A percentile compares a stretch with the other conserved stretches of the same genome.
phyloP scores from a whole-genome alignment of 176 grass and related monocot species.

The Alloteropsis semialata region DNA sequence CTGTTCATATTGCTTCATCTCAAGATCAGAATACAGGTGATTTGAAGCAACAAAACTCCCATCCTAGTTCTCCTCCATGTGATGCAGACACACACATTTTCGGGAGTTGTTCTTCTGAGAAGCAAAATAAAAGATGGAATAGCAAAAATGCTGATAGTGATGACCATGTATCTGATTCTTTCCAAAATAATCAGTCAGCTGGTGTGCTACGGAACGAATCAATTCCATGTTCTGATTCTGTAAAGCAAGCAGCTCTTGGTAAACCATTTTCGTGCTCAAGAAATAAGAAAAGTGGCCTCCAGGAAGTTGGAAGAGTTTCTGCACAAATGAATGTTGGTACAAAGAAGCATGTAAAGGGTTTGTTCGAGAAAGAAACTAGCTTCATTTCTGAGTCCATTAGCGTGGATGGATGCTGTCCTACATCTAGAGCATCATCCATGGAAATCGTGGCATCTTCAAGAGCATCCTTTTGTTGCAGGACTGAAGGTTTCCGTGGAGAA shows the following conservation, averaged over 20 bases:
- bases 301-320: slow-evolving; percentile 37
- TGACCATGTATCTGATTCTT: slow-evolving; percentile 45
- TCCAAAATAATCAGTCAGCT: slow-evolving; percentile 19
- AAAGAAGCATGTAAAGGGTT: slow-evolving; percentile 52
- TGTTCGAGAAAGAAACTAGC: slow-evolving; percentile 68
- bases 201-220: slow-evolving; percentile 25
- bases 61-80: slow-evolving; percentile 21
- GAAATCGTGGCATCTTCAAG: slow-evolving; percentile 72
- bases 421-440: slow-evolving; percentile 37
- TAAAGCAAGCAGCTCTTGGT: slow-evolving; percentile 35
- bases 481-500: slow-evolving; percentile 24
- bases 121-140: slow-evolving; percentile 30
- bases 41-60: slow-evolving; percentile 24
- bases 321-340: slow-evolving; percentile 27
- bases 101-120: slow-evolving; percentile 32
- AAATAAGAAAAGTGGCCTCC: slow-evolving; percentile 35
- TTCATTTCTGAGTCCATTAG: slow-evolving; percentile 87
- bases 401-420: slow-evolving; percentile 26
- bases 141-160: slow-evolving; percentile 29
- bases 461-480: slow-evolving; percentile 37
- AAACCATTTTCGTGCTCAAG: slow-evolving; percentile 28
- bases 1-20: slow-evolving; percentile 34
- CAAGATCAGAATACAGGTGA: slow-evolving; percentile 4
- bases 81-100: slow-evolving; percentile 15
- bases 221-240: slow-evolving; percentile 28